Conservation (phyloP, 371 early-diverging fungal genomes). For the Dentiscutata heterogama region DNA sequence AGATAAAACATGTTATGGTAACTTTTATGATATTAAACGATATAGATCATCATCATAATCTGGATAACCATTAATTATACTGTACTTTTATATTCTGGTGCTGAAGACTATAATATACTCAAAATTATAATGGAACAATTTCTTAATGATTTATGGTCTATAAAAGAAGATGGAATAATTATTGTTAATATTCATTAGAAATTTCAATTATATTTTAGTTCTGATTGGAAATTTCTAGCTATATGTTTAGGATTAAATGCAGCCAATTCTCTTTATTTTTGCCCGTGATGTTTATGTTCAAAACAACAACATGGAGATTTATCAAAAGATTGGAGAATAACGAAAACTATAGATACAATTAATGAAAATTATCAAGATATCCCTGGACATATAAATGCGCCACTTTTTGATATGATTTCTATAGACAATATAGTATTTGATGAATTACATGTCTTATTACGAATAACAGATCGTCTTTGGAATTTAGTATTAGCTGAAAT, state of each 20-base stretch:
- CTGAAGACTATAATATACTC: no score
- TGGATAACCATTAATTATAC: background rate
- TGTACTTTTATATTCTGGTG: background rate
- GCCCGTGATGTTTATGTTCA: background rate
- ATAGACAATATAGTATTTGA: no score
- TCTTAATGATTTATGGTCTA: no score
- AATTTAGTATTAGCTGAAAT: no score
- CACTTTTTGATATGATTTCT: no score
- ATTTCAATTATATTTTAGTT: background rate
- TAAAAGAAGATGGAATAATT: background rate
- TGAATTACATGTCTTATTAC: no score
- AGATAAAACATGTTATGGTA: background rate
- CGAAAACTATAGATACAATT: no score
- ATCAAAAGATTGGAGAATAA: background rate
- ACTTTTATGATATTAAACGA: slow-evolving; percentile 10
- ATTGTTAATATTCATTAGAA: background rate
- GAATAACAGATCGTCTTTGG: no score
- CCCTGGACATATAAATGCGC: no score
- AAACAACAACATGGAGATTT: background rate
- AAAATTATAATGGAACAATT: no score
- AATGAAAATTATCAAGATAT: no score
- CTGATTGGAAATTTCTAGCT: background rate
- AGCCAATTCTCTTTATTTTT: background rate
- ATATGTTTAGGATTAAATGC: background rate
- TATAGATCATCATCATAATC: background rate